These are phyloP conservation scores for Platanthera guangdongensis DNA, from an alignment of 106 monocot genomes.

Conservation along the genomic window DNA sequence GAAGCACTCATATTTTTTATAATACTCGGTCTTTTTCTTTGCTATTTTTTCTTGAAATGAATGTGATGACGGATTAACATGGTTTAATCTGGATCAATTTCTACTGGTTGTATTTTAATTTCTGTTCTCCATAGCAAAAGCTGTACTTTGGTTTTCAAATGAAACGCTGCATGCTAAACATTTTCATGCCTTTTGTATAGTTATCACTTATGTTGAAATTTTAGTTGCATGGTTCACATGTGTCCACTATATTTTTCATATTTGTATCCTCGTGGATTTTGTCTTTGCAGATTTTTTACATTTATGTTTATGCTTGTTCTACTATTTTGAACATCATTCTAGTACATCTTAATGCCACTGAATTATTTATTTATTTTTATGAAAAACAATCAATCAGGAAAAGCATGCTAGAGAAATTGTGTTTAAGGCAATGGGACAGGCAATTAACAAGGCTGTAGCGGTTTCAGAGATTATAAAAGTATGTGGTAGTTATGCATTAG, in stretches of 20 bases:
- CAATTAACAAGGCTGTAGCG: slow-evolving; percentile 10
- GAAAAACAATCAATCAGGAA: slow-evolving; percentile 6
- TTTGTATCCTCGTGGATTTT: not conserved
- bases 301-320: not conserved
- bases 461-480: slow-evolving; percentile 10
- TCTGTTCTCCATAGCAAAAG: not conserved
- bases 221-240: not conserved
- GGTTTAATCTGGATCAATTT: no score
- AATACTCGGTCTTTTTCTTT: no score
- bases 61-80: no score
- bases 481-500: not conserved
- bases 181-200: not conserved
- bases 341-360: not conserved
- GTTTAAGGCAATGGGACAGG: slow-evolving; percentile 11
- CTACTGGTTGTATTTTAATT: not conserved
- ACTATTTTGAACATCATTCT: not conserved
- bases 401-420: slow-evolving; percentile 10
- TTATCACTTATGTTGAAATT: not conserved
- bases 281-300: not conserved
- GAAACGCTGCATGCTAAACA: not conserved
- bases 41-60: no score
- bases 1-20: no score
- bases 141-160: not conserved
- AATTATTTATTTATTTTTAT: not conserved
- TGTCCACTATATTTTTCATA: not conserved